Evolutionary conservation across 805 yeast species (phyloP), one percentile per base, ranked within the genome.

Genomic region (Candida anglica): DNA sequence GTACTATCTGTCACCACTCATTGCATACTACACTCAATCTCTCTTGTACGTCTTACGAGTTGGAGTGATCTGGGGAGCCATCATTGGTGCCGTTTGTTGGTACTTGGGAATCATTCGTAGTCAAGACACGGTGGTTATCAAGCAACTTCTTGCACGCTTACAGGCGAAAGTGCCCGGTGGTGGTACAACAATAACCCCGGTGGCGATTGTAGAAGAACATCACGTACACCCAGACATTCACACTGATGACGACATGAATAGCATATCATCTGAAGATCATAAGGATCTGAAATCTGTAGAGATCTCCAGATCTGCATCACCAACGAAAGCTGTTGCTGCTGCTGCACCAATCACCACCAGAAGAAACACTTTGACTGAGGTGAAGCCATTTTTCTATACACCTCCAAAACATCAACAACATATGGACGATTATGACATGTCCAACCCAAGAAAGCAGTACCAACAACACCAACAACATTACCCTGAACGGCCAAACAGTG

Each of bases 101-200:
- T 61, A 60, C 41, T 30, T 47, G n/a, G 69, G 68, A 2, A 25
- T 58, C 14, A 32, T 50, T 34, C 27, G 20, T 3, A 3, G 29
- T 13, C 28, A 17, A 14, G 34, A 32, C 23, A 11, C 24, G 15
- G 6, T 17, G 15, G 6, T 9, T 11, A 11, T 30, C 8, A 24
- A 17, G 4, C 20, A 4, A 18, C 15, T 13, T 5, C 13, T 25
- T 16, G 6, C 5, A 6, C 23, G 10, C 10, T 10, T 23, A 3
- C 11, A 25, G 8, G 8, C 15, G 10, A 7, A n/a, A 6, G 14
- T 11, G 8, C 8, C 15, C 27, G 13, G 27, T 14, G 27, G 9
- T n/a, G 27, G 13, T 6, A n/a, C 15, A 14, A 13, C 27, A n/a
- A 14, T 11, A 13, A 6, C 27, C 8, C 14, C 28, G 27, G 13